Conservation (phyloP, 495 filamentous ascomycete genomes). For the Aspergillus nanangensis region DNA sequence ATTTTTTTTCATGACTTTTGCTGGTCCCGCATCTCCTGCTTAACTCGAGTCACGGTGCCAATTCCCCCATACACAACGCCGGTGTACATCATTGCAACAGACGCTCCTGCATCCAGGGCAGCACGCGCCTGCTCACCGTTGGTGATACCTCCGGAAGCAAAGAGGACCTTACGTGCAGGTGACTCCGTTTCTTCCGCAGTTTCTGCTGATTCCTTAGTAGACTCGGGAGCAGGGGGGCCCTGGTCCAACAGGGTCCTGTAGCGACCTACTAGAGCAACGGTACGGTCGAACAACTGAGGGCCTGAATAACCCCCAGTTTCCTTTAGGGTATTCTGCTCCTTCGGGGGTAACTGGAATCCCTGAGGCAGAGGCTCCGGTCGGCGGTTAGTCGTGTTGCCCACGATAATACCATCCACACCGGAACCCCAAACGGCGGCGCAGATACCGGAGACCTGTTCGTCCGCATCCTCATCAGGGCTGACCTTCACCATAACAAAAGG, state of each 20-base stretch:
- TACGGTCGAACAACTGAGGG: constrained; percentile 77
- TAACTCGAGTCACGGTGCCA: constrained; percentile 81
- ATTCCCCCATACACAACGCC: constrained; percentile 80
- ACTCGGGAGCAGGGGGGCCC: constrained; percentile 18
- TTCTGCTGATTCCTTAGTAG: too few relatives aligned
- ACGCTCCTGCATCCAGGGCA: constrained; percentile 79
- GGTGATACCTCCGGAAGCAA: constrained; percentile 87
- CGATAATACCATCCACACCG: constrained; percentile 90
- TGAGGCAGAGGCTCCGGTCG: constrained; percentile 64
- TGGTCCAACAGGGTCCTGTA: constrained; percentile 74
- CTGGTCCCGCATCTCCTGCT: constrained; percentile 72
- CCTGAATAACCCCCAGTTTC: constrained; percentile 91
- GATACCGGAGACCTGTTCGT: constrained; percentile 78
- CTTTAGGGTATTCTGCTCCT: constrained; percentile 60
- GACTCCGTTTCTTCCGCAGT: too few relatives aligned
- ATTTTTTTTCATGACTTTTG: too few relatives aligned
- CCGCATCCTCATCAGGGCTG: constrained; percentile 85
- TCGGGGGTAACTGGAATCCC: constrained; percentile 55
- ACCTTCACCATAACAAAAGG: constrained; percentile 96
- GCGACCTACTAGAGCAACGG: constrained; percentile 66
- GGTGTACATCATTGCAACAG: constrained; percentile 81
- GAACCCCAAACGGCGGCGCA: constrained; percentile 78
- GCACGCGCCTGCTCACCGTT: constrained; percentile 76
- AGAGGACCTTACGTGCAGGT: constrained; percentile 80
- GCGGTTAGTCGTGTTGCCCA: constrained; percentile 94